Base-by-base conservation (phyloP, 2,329 filamentous ascomycete genomes). In the Ophiostoma populinum region DNA sequence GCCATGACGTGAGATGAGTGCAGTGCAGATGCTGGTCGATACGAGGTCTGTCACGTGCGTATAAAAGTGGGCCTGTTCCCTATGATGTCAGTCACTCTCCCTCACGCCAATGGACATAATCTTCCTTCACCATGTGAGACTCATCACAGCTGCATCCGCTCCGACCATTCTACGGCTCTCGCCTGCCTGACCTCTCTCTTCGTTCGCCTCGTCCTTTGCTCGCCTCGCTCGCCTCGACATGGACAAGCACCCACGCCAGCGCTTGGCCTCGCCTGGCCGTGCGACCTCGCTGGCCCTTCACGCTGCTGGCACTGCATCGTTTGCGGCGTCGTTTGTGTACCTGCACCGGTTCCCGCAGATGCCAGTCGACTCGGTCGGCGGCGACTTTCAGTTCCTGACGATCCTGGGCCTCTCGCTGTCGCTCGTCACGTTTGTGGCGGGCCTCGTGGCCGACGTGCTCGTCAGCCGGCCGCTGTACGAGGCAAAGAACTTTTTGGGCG, bases 371-470 rank as follows among this genome's bases (percentile, higher is more conserved):
- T 62, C 70, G 2, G 80, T 75, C 46, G 78, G 78, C 38, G 65
- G 75, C 55, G 67, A 79, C 48, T 67, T 74, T 42, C 74, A 80
- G 51, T 81, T 78, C 47, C 63, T 85, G 21, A 85, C 78, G 43
- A 82, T 82, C 48, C 66, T 83, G 39, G 78, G 76, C 18, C 64
- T 83, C 28, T 57, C 63, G 2, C 56, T 78, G 17, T 65, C 75
- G 1, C 61, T 69, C 9, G 44, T 63, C 30, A 76, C 72, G 34
- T 82, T 82, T 50, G 45, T 53, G 33, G 53, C 67, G 18, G 80
- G 68, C 4, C 55, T 78, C 5, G 49, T 75, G 24, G 73, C 77
- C 35, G 79, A 85, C 51, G 45, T 81, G 7, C 70, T 70, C 0
- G 50, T 69, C 18, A 73, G 61, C 24, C 55, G 53, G 1, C 49